Base-by-base conservation (phyloP, 2,329 filamentous ascomycete genomes). In the Didymella keratinophila region DNA sequence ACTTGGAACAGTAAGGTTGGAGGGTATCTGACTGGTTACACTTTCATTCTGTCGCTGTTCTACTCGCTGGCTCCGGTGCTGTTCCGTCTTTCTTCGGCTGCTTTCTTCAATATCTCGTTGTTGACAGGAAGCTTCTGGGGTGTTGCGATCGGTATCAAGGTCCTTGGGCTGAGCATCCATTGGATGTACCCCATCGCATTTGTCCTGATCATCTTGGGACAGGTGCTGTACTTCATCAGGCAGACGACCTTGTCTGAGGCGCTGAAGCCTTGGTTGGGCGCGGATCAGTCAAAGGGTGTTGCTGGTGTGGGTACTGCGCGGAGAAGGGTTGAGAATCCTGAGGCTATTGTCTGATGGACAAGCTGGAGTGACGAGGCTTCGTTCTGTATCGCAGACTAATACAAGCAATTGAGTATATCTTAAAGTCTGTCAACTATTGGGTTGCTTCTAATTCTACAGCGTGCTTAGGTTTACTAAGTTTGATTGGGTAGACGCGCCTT, bases 41-140 rank as follows among this genome's bases (percentile, higher is more conserved):
- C 95, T 0, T 78, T 97, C 18, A 88, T 89, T 59, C 84, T 99
- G 21, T 82, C 85, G 52, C 79, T 95, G 59, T 99, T 99, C 80
- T 99, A 99, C 82, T 88, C 88, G 8, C 82, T 95, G 3, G 93
- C 91, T 0, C 95, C 95, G 0, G 80, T 98, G 53, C 84, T 99
- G 63, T 89, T 98, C 78, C 91, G 95, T 65, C 90, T 98, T 81
- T 90, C 90, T 27, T 91, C 87, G 16, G 95, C 95, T 2, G 94
- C 93, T 20, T 97, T 99, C 80, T 96, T 97, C 82, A 96, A 99
- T 78, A 96, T 98, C 71, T 94, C 90, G 8, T 82, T 99, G 65
- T 83, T 99, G 60, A 98, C 95, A 2, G 92, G 89, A 69, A 97
- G 96, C 79, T 98, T 98, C 81, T 99, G 95, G 95, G 93, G 93